Evolutionary conservation across 768 basidiomycete species (phyloP), one percentile per base, ranked within the genome.

Genomic region (Glaciozyma antarctica): DNA sequence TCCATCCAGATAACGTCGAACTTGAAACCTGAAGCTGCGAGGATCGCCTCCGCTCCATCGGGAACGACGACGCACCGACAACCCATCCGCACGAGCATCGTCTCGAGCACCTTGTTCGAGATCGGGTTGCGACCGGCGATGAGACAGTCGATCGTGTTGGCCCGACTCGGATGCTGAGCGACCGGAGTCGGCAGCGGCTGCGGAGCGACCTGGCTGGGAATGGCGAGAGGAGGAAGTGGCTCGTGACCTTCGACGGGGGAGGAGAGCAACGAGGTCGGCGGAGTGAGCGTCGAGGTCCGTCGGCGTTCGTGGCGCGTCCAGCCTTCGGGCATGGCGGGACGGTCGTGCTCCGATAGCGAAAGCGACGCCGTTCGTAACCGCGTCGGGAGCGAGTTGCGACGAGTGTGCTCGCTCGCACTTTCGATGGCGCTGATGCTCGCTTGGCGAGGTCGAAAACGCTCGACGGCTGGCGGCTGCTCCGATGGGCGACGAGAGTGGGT

Each of bases 71-170:
- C 87, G 76, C 90, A 91, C 22, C 93, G 87, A 76, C 94, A 98
- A 2, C 95, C 95, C 66, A 98, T 83, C 44, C 93, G 86, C 66
- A 90, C 88, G 55, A 99, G 82, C 53, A 98, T 78, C 3, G 93
- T 98, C 77, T 97, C 92, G 57, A 97, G 86, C 57, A 99, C 97
- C 80, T 98, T 97, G 41, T 89, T 88, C 0, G 92, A 94, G 69
- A 98, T 97, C 2, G 95, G 95, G 73, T 99, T 98, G 73, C 98
- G 92, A 76, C 98, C 95, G 1, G 94, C 95, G 44, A 99, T 81
- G 32, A 99, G 77, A 73, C 90, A 92, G 48, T 92, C 95, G 61
- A 98, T 86, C n/a, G 87, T 86, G 48, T 47, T 53, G 26, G 63
- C 51, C 17, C 51, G 30, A 47, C 30, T 55, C 17, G 43, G 13